phyloP scores from a whole-genome alignment of 2,329 filamentous ascomycete species.

The Aspergillus latus region DNA sequence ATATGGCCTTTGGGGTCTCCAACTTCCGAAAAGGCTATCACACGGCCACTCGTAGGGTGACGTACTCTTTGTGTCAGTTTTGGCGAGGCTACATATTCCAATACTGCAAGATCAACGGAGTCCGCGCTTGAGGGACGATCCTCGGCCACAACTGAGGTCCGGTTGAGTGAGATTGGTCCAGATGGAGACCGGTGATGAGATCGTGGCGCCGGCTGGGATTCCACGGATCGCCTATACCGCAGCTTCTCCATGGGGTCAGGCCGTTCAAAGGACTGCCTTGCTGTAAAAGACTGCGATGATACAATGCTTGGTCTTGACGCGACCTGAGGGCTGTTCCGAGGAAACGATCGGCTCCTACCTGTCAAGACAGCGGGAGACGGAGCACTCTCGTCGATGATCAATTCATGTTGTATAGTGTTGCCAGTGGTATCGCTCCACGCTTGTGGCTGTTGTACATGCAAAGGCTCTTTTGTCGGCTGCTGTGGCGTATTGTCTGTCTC shows the following conservation, averaged over 20 bases:
- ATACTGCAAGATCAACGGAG: constrained; percentile 84
- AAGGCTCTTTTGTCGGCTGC: constrained; percentile 20
- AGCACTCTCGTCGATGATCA: constrained; percentile 58
- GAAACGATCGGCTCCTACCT: constrained; percentile 47
- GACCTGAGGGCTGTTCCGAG: constrained; percentile 28
- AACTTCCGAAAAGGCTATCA: constrained; percentile 95
- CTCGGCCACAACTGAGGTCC: constrained; percentile 53
- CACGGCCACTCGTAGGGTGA: constrained; percentile 79
- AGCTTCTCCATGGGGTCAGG: constrained; percentile 29
- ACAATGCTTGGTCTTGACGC: constrained; percentile 30
- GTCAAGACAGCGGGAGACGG: constrained; percentile 69
- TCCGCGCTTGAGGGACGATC: constrained; percentile 77
- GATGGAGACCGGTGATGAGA: constrained; percentile 43
- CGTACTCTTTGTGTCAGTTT: constrained; percentile 83
- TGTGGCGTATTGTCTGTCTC: constrained; percentile 39
- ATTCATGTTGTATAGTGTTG: constrained; percentile 14
- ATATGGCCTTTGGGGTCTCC: constrained; percentile 88
- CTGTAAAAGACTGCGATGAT: constrained; percentile 24
- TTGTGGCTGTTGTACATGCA: constrained; percentile 17
- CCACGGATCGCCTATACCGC: constrained; percentile 30
- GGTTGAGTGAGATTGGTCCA: constrained; percentile 39
- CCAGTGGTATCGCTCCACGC: constrained; percentile 5
- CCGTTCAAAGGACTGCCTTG: constrained; percentile 32
- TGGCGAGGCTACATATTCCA: constrained; percentile 78
- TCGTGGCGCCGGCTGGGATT: constrained; percentile 28